These are phyloP conservation scores for Tolypocladium cylindrosporum DNA, from an alignment of 2,329 filamentous ascomycete species.

Conservation along the genomic window DNA sequence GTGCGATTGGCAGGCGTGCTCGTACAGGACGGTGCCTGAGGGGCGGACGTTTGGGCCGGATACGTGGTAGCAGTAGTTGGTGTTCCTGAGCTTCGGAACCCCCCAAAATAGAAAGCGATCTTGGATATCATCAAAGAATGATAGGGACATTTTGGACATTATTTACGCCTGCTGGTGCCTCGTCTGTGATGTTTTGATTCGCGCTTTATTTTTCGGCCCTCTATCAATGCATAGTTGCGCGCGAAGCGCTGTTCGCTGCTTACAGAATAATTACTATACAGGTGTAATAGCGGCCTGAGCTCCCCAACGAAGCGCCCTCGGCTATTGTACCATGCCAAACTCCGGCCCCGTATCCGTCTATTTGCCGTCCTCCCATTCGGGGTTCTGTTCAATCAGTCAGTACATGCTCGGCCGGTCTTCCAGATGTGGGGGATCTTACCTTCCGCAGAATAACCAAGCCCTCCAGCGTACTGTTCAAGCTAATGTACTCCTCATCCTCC, in stretches of 20 bases:
- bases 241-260: background rate
- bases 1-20: conserved; percentile 76
- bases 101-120: background rate
- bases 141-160: background rate
- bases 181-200: background rate
- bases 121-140: background rate
- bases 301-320: background rate
- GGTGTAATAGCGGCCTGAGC: background rate
- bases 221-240: conserved; percentile 12
- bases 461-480: conserved; percentile 82
- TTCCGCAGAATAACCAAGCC: conserved; percentile 94
- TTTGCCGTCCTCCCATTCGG: conserved; percentile 29
- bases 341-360: conserved; percentile 9
- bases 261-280: conserved; percentile 17
- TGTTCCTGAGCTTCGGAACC: background rate
- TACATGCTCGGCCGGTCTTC: background rate
- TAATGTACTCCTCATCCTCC: conserved; percentile 95
- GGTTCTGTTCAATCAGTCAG: conserved; percentile 21
- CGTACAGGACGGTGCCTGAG: conserved; percentile 53
- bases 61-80: conserved; percentile 32
- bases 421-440: conserved; percentile 44
- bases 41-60: conserved; percentile 59
- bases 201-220: conserved; percentile 11
- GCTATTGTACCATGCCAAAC: background rate
- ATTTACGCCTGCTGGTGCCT: background rate